Base-by-base conservation (phyloP, 495 filamentous ascomycete species). In the Penicillium lagena region DNA sequence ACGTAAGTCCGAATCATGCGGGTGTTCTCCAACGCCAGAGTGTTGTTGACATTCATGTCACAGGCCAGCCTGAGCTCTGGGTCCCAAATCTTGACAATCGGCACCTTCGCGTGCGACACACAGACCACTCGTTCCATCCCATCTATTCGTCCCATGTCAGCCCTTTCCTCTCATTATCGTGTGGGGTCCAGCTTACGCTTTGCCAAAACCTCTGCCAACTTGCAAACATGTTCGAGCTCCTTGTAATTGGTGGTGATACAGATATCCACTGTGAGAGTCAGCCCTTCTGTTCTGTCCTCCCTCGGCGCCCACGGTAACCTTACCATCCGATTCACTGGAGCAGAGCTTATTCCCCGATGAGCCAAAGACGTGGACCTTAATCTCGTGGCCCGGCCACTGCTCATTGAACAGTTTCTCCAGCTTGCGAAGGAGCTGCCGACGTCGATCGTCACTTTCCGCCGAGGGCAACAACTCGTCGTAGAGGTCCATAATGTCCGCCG, bases 21-120 rank as follows among this genome's bases (percentile, higher is more conserved):
- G 17, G 93, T 98, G 57, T 98, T 98, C 60, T 96, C 90, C 49
- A 98, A 67, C 1, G 93, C 93, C 37, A 91, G 52, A 2, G 90
- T 90, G 51, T 96, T 98, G 68, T 98, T 98, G 67, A 97, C 89
- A 46, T 97, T 98, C 85, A 98, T 93, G 60, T 98, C 93, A 53
- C 89, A 96, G n/a, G 89, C 86, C 46, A 98, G 71, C 32, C 79
- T 68, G 17, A 96, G 74, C 63, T 96, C 89, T 1, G 93, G 94
- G 58, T 98, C 93, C 90, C 90, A 97, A 38, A 96, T 91, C 68
- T 97, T 98, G 42, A 98, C 93, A 51, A 98, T 98, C 9, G 94
- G 91, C 12, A 98, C 94, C 62, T 96, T 96, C 11, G 93, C 93
- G 33, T 85, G 85, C 15, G 87, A 85, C 7, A 97, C 86, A 58